Conservation (phyloP, 2,329 filamentous ascomycete species). For the Daldinia sp. region DNA sequence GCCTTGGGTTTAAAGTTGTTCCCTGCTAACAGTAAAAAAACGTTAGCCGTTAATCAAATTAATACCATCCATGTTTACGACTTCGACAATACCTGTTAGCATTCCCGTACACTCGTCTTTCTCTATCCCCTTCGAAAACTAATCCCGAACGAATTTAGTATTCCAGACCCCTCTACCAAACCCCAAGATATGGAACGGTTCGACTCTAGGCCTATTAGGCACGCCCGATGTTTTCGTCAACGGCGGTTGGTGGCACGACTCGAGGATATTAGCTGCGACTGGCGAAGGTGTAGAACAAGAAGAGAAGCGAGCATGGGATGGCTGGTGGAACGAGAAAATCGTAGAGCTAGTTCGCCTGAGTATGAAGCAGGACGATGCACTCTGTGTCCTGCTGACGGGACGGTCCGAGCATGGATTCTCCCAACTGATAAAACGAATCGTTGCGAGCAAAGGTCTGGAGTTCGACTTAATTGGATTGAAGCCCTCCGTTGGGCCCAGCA, state of each 20-base stretch:
- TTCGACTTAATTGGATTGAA: constrained; percentile 93
- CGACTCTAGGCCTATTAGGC: constrained; percentile 81
- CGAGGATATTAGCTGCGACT: constrained; percentile 84
- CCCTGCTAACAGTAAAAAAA: constrained; percentile 28
- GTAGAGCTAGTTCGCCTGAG: constrained; percentile 83
- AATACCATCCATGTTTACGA: constrained; percentile 92
- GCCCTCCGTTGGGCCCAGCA: constrained; percentile 82
- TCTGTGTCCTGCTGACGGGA: constrained; percentile 89
- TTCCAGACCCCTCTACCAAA: constrained; percentile 94
- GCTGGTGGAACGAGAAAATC: constrained; percentile 97
- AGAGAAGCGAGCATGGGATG: constrained; percentile 85
- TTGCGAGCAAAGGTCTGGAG: constrained; percentile 79
- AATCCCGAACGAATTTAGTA: constrained; percentile 63
- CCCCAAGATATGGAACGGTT: constrained; percentile 83
- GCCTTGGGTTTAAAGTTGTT: neutral
- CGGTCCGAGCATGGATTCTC: constrained; percentile 82
- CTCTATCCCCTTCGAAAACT: constrained; percentile 24
- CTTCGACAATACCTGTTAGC: constrained; percentile 93
- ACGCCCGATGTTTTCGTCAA: constrained; percentile 80
- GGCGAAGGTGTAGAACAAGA: constrained; percentile 86
- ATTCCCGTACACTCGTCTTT: constrained; percentile 3
- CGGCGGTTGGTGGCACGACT: constrained; percentile 98
- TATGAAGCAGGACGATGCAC: constrained; percentile 84
- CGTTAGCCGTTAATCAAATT: constrained; percentile 76
- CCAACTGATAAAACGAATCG: constrained; percentile 84